A percentile compares a stretch with the other conserved stretches of the same genome.
These are phyloP conservation scores for Fusarium verrucosum DNA, from an alignment of 2,329 filamentous ascomycete species.

Conservation along the genomic window DNA sequence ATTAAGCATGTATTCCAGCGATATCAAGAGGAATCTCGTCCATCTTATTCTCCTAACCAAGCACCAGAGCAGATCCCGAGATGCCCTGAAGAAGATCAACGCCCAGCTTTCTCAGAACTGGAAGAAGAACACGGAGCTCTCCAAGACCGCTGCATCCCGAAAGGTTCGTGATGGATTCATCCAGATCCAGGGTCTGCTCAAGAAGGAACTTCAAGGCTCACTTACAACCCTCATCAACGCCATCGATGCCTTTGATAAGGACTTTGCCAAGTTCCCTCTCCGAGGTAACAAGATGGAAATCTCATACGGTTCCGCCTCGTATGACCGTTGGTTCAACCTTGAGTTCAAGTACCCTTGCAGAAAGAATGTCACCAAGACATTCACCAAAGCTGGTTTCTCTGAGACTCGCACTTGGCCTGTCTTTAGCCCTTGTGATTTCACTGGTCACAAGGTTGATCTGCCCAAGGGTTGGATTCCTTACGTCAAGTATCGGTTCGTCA, in stretches of 20 bases:
- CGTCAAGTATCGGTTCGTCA: slow-evolving; percentile 31
- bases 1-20: slow-evolving; percentile 13
- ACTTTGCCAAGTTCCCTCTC: slow-evolving; percentile 21
- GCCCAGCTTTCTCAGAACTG: slow-evolving; percentile 21
- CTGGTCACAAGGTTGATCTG: slow-evolving; percentile 16
- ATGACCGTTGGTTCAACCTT: slow-evolving; percentile 24
- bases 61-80: neutral
- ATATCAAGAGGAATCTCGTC: slow-evolving; percentile 11
- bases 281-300: slow-evolving; percentile 22
- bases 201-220: neutral
- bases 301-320: slow-evolving; percentile 10
- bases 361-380: slow-evolving; percentile 14
- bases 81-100: slow-evolving; percentile 5
- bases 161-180: slow-evolving; percentile 29
- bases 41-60: slow-evolving; percentile 21
- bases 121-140: slow-evolving; percentile 29
- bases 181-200: slow-evolving; percentile 10
- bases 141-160: slow-evolving; percentile 12
- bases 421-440: slow-evolving; percentile 21
- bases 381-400: slow-evolving; percentile 9
- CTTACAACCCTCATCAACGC: slow-evolving; percentile 1
- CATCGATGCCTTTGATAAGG: slow-evolving; percentile 12
- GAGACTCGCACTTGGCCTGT: slow-evolving; percentile 21
- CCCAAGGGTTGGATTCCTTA: slow-evolving; percentile 27
- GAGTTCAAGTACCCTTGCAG: slow-evolving; percentile 31